phyloP scores from a whole-genome alignment of 129 eudicot species.

The Oenanthe sinensis region DNA sequence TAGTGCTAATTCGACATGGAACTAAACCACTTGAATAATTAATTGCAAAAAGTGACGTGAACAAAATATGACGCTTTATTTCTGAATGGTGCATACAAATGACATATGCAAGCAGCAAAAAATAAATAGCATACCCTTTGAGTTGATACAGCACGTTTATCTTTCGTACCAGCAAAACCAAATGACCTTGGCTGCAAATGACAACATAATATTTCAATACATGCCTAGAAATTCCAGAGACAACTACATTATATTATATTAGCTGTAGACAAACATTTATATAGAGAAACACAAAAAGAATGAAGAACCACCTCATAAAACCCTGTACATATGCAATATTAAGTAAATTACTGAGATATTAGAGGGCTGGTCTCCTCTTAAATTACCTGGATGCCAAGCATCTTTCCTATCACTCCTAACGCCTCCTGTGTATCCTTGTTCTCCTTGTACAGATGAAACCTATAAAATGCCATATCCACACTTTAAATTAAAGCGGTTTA shows the following conservation, averaged over 20 bases:
- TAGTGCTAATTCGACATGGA: background rate
- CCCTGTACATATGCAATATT: background rate
- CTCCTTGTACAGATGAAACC: constrained; percentile 98
- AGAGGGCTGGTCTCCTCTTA: background rate
- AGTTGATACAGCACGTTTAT: constrained; percentile 90
- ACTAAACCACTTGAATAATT: background rate
- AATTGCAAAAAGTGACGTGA: background rate
- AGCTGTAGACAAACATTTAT: background rate
- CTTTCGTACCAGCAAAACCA: constrained; percentile 98
- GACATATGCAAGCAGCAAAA: background rate
- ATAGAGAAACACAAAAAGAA: background rate
- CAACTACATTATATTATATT: background rate
- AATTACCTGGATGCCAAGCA: constrained; percentile 94
- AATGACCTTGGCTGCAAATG: constrained; percentile 81
- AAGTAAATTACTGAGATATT: constrained; percentile 1
- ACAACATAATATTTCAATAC: constrained; percentile 3
- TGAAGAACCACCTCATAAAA: no score
- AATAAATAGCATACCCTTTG: constrained; percentile 57
- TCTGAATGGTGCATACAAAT: background rate
- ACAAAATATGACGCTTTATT: background rate
- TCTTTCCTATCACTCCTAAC: constrained; percentile 78
- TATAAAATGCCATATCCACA: constrained; percentile 12
- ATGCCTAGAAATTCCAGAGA: background rate
- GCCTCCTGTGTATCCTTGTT: constrained; percentile 99
- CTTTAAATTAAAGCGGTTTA: no score